These are phyloP conservation scores for Hyphodiscus sp. DNA, from an alignment of 2,329 filamentous ascomycete species.

Conservation along the genomic window DNA sequence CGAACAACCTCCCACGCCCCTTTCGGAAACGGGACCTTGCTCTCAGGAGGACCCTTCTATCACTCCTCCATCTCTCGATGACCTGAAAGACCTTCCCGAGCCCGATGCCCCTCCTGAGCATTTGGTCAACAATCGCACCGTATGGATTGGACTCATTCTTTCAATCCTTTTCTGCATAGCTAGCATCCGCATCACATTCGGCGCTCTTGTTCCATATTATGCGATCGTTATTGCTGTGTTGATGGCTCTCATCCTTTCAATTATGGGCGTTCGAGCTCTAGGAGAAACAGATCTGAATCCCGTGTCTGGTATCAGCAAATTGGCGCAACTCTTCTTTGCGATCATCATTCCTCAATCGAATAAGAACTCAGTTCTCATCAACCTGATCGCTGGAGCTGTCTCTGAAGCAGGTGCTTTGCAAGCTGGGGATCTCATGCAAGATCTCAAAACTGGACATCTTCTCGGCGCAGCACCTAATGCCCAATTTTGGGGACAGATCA, in stretches of 20 bases:
- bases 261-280: slow-evolving; percentile 64
- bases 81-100: slow-evolving; percentile 31
- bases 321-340: slow-evolving; percentile 93
- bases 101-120: slow-evolving; percentile 81
- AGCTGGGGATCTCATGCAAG: slow-evolving; percentile 93
- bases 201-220: slow-evolving; percentile 70
- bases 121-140: slow-evolving; percentile 65
- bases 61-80: slow-evolving; percentile 5
- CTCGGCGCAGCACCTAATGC: slow-evolving; percentile 88
- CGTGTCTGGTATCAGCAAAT: slow-evolving; percentile 91
- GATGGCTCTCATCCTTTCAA: slow-evolving; percentile 74
- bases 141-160: slow-evolving; percentile 66
- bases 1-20: slow-evolving; percentile 9
- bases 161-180: slow-evolving; percentile 75
- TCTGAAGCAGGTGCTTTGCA: slow-evolving; percentile 81
- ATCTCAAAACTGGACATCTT: slow-evolving; percentile 92
- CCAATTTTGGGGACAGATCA: slow-evolving; percentile 94
- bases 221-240: slow-evolving; percentile 73
- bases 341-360: slow-evolving; percentile 75
- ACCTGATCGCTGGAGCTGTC: slow-evolving; percentile 87
- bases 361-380: slow-evolving; percentile 86
- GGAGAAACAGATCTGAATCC: slow-evolving; percentile 92
- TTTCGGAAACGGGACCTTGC: slow-evolving; percentile 1
- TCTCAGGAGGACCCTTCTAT: slow-evolving; percentile 1
- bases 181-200: slow-evolving; percentile 79